Base-by-base conservation (phyloP, 1,284 basidiomycete genomes). In the Cutaneotrichosporon cutaneum region DNA sequence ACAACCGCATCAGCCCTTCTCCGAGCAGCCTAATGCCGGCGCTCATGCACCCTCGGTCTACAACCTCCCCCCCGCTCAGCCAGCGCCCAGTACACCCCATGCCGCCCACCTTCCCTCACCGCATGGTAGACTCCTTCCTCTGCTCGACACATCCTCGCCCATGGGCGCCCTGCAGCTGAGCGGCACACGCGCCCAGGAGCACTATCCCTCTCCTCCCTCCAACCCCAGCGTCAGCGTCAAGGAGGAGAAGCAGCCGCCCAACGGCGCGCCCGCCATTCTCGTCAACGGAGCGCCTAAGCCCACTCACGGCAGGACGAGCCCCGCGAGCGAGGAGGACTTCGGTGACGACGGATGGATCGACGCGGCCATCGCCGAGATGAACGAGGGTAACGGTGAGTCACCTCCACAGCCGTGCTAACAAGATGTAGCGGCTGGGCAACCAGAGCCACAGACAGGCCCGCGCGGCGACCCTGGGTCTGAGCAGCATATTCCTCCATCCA, bases 301-400 rank as follows among this genome's bases (percentile, higher is more conserved):
- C 21, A 21, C n/a, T 45, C 42, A 9, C 10, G 8, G 11, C 10
- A 44, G 54, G n/a, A n/a, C n/a, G n/a, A 32, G 10, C 32, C 26
- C 9, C 13, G 30, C 30, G 1, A 8, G 6, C 36, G 54, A 53
- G 4, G 52, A 54, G 42, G 42, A 54, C 24, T 58, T 47, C 14
- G 56, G 33, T n/a, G 42, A n/a, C 10, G 55, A 52, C 16, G 48
- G 16, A 7, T 61, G 60, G 60, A n/a, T 61, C 18, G 10, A 21
- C 14, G 18, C 22, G 3, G 60, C 56, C 14, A 22, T 47, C 1
- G 56, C 39, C 5, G 51, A 53, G 51, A 51, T 42, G 9, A 42
- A 24, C 13, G 44, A 45, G 21, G 51, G 48, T 14, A 56, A 61
- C 36, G 50, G 60, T 61, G 30, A 16, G 59, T 55, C 10, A 42